phyloP scores from a whole-genome alignment of 2,329 filamentous ascomycete species.

The Talaromyces sp. region DNA sequence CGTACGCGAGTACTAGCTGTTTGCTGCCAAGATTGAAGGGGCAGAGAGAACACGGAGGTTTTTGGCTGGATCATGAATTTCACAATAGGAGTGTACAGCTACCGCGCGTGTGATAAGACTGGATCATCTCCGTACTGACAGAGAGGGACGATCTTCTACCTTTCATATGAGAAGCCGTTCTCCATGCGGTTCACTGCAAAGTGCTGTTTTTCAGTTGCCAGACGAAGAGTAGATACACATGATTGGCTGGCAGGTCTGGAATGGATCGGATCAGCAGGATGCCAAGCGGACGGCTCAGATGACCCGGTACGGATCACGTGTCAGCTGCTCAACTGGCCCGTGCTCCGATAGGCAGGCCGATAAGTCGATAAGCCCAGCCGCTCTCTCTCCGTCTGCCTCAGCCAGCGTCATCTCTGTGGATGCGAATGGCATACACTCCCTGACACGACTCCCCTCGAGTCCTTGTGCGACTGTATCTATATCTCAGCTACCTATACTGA shows the following conservation, averaged over 20 bases:
- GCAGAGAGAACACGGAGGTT: conserved; percentile 17
- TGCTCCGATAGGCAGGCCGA: conserved; percentile 14
- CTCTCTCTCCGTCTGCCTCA: neutral
- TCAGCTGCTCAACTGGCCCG: neutral
- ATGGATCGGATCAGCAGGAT: neutral
- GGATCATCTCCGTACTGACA: neutral
- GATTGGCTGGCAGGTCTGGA: neutral
- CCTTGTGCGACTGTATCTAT: neutral
- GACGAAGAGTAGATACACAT: neutral
- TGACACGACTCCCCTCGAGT: conserved; percentile 16
- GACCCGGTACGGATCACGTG: conserved; percentile 7
- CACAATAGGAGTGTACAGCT: neutral
- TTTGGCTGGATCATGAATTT: conserved; percentile 17
- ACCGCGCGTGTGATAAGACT: neutral
- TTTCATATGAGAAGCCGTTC: neutral
- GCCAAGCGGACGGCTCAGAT: conserved; percentile 4
- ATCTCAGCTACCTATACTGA: neutral
- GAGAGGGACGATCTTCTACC: neutral
- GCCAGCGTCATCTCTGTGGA: conserved; percentile 9
- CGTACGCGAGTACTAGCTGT: conserved; percentile 11
- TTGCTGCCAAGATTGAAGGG: conserved; percentile 18
- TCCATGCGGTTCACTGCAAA: neutral
- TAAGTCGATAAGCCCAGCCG: conserved; percentile 15
- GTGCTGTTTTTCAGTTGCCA: neutral
- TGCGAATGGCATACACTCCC: neutral